These are phyloP conservation scores for Microstroma glucosiphilum DNA, from an alignment of 1,284 basidiomycete genomes.

Conservation along the genomic window DNA sequence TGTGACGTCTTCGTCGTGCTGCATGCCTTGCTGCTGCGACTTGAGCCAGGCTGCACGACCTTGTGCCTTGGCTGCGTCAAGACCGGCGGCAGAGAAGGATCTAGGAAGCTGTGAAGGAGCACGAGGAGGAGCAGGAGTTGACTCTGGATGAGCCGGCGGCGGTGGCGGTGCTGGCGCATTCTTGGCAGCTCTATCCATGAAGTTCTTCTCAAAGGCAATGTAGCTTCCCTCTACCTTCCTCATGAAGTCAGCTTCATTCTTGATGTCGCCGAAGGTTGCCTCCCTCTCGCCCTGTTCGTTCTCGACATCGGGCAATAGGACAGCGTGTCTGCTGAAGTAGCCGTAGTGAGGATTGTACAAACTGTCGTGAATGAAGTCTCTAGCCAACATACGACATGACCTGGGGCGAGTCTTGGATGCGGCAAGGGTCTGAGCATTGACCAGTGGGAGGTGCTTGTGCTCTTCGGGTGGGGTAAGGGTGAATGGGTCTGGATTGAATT, in stretches of 20 bases:
- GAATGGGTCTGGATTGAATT: constrained; percentile 49
- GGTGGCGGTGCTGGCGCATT: constrained; percentile 11
- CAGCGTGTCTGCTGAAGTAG: constrained; percentile 63
- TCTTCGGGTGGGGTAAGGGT: constrained; percentile 31
- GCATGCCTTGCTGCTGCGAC: constrained; percentile 37
- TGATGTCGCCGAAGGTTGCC: constrained; percentile 67
- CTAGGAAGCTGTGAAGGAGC: background rate
- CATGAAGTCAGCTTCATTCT: constrained; percentile 71
- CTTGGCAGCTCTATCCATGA: constrained; percentile 12
- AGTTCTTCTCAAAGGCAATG: constrained; percentile 32
- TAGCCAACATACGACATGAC: constrained; percentile 82
- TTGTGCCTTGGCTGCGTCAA: constrained; percentile 28
- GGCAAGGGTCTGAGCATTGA: constrained; percentile 29
- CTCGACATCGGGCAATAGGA: constrained; percentile 30
- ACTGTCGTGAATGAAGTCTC: constrained; percentile 95
- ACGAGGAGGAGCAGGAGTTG: background rate
- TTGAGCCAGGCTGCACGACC: constrained; percentile 45
- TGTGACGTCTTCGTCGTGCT: background rate
- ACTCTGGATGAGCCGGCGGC: background rate
- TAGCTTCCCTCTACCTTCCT: constrained; percentile 66
- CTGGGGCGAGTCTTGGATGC: constrained; percentile 55
- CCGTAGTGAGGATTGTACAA: constrained; percentile 96
- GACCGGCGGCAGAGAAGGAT: constrained; percentile 20
- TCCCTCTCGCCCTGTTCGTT: constrained; percentile 26
- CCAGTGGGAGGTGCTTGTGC: constrained; percentile 35